Evolutionary conservation across 2,329 filamentous ascomycete genomes (phyloP), one percentile per base, ranked within the genome.

Genomic region (Penicillium sp.): DNA sequence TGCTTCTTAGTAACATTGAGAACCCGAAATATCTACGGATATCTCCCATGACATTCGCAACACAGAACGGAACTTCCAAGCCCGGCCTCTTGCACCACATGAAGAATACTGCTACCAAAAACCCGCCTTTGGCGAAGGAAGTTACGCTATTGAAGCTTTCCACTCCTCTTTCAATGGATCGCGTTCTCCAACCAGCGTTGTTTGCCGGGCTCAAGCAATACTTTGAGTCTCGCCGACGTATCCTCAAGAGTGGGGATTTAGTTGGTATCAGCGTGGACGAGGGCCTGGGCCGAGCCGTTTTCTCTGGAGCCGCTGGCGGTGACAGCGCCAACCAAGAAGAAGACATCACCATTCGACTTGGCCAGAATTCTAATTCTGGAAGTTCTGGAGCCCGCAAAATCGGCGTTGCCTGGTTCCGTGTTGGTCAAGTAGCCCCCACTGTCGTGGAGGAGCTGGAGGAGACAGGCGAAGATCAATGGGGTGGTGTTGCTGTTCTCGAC

Each of bases 201-300:
- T 87, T 97, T 62, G 87, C 90, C 16, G 92, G 90, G 0, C 74
- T 99, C 40, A 97, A 97, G 70, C 85, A 86, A 38, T 88, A 97
- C 68, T 97, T 99, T 70, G 89, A 95, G 60, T 84, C 85, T 51
- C 90, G 89, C 64, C 84, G 88, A 53, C 85, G 94, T 4, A 83
- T 97, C 11, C 84, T 97, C 38, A 92, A 92, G 67, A 87, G 85
- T 39, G 93, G 92, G 3, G 94, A 99, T 73, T 76, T 97, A 11
- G 87, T 99, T 50, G 92, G 90, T 16, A 88, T 99, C 11, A 87
- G 91, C 3, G 87, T 99, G 27, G 93, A 99, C 66, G 90, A 92
- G 49, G 85, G 87, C 48, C 81, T 97, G 1, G 93, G 92, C 3
- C 84, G 88, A 53, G 88, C 89, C 2, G 81, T 97, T 3, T 92